Evolutionary conservation across 169 alveolate genomes (phyloP), one percentile per base, ranked within the genome.

Genomic region (Amoebophrya sp.): DNA sequence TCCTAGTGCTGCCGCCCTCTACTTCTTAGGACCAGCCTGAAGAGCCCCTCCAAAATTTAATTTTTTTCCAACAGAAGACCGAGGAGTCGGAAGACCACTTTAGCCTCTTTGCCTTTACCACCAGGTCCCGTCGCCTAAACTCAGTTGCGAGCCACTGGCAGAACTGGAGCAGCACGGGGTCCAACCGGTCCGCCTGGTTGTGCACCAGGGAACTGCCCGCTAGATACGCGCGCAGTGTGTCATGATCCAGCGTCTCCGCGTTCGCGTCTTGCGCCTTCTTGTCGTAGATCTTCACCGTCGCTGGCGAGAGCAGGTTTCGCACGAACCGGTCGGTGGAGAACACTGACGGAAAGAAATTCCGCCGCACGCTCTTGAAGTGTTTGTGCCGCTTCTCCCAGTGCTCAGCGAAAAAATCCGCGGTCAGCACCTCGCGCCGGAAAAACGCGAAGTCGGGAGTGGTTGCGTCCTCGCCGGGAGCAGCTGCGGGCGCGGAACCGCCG

Each of bases 151-250:
- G 88, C 20, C 26, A 31, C 41, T 39, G 91, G 88, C 93, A 93
- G 31, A 93, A 29, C 20, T 38, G 31, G 13, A 26, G 39, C 26
- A 93, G 89, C 0, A 4, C 1, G 23, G 39, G 69, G 50, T 34
- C 41, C 5, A 69, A n/a, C 29, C 94, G 20, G 93, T 93, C 94
- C 0, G 94, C 94, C 90, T 91, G 92, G 40, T 93, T 93, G 69
- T 88, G 4, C 20, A 93, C 70, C 15, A 91, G 41, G 4, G 93
- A 90, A 38, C 41, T 48, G 0, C 91, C 91, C 0, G 38, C 88
- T 23, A 92, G 88, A 41, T 90, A 93, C 16, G 92, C 91, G 0
- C 67, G 29, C 40, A 45, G 34, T 4, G 4, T n/a, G n/a, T n/a
- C n/a, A 4, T 58, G 39, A 10, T 18, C 20, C 34, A 58, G 20